These are phyloP conservation scores for Talaromyces marneffei DNA, from an alignment of 2,329 filamentous ascomycete genomes.

Conservation along the genomic window DNA sequence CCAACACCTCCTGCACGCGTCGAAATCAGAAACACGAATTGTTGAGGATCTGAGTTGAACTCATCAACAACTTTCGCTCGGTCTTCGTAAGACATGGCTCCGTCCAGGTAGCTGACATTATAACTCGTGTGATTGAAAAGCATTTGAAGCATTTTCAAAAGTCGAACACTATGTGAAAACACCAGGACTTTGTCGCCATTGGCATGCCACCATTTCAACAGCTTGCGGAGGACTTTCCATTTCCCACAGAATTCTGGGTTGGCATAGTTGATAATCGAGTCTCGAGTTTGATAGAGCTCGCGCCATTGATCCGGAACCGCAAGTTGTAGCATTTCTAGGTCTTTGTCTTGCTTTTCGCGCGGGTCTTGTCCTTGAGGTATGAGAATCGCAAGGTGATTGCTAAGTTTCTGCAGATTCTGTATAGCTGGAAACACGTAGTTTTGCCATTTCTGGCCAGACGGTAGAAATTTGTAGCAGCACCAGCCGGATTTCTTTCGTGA, in stretches of 20 bases:
- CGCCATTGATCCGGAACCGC: slow-evolving; percentile 72
- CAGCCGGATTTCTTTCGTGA: slow-evolving; percentile 68
- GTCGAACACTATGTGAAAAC: slow-evolving; percentile 84
- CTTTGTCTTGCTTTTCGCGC: slow-evolving; percentile 68
- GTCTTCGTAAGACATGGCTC: slow-evolving; percentile 74
- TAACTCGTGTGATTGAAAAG: slow-evolving; percentile 86
- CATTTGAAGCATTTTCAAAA: slow-evolving; percentile 76
- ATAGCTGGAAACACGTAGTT: slow-evolving; percentile 80
- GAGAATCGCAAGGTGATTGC: slow-evolving; percentile 86
- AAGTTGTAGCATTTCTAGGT: slow-evolving; percentile 65
- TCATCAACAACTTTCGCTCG: slow-evolving; percentile 76
- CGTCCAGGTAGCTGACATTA: slow-evolving; percentile 85
- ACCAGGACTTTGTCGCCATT: slow-evolving; percentile 92
- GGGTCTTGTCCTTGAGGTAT: slow-evolving; percentile 63
- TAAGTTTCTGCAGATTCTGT: slow-evolving; percentile 73
- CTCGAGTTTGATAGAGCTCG: slow-evolving; percentile 65
- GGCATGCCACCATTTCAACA: slow-evolving; percentile 82
- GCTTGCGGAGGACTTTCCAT: slow-evolving; percentile 83
- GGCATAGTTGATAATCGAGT: slow-evolving; percentile 72
- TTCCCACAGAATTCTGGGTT: slow-evolving; percentile 94
- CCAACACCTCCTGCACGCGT: slow-evolving; percentile 91
- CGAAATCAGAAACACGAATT: slow-evolving; percentile 94
- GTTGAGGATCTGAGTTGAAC: slow-evolving; percentile 79
- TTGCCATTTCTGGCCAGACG: slow-evolving; percentile 63
- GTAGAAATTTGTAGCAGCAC: slow-evolving; percentile 64